A percentile compares a stretch with the other conserved stretches of the same genome.
These are phyloP conservation scores for Aspergillus sp. DNA, from an alignment of 2,329 filamentous ascomycete genomes.

Conservation along the genomic window DNA sequence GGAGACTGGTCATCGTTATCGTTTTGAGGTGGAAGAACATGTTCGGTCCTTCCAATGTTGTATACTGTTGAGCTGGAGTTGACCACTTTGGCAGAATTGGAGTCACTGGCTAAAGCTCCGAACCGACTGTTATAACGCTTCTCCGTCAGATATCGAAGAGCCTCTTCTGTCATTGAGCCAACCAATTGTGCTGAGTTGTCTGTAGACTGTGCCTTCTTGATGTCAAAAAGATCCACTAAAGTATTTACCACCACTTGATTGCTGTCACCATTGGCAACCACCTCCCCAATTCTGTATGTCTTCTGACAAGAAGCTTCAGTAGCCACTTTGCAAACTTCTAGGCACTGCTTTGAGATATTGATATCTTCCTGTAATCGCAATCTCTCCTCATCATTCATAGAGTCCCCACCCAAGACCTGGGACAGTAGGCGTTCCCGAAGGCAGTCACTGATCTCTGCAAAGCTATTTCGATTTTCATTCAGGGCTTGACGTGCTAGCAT, in stretches of 20 bases:
- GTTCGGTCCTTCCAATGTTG: background rate
- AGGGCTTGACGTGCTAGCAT: slow-evolving; percentile 23
- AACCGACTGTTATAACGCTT: slow-evolving; percentile 26
- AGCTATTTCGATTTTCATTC: slow-evolving; percentile 22
- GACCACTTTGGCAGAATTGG: slow-evolving; percentile 3
- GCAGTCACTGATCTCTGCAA: slow-evolving; percentile 24
- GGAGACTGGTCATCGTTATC: slow-evolving; percentile 13
- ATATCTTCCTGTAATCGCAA: slow-evolving; percentile 28
- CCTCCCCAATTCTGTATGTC: slow-evolving; percentile 30
- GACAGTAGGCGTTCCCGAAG: slow-evolving; percentile 26
- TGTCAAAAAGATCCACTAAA: slow-evolving; percentile 36
- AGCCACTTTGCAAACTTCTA: slow-evolving; percentile 34
- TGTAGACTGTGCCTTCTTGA: slow-evolving; percentile 30
- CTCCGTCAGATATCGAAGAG: slow-evolving; percentile 16
- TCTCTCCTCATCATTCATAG: slow-evolving; percentile 13
- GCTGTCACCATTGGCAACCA: slow-evolving; percentile 30
- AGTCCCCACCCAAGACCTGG: slow-evolving; percentile 16
- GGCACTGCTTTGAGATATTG: slow-evolving; percentile 27
- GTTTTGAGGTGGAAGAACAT: slow-evolving; percentile 2
- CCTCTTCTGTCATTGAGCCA: slow-evolving; percentile 28
- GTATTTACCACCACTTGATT: slow-evolving; percentile 38
- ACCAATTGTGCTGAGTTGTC: slow-evolving; percentile 29
- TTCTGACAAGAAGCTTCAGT: slow-evolving; percentile 24
- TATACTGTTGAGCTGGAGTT: slow-evolving; percentile 6
- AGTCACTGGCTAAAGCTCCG: slow-evolving; percentile 8